Conservation (phyloP, 352 stramenopile genomes). For the Globisporangium emineosum region DNA sequence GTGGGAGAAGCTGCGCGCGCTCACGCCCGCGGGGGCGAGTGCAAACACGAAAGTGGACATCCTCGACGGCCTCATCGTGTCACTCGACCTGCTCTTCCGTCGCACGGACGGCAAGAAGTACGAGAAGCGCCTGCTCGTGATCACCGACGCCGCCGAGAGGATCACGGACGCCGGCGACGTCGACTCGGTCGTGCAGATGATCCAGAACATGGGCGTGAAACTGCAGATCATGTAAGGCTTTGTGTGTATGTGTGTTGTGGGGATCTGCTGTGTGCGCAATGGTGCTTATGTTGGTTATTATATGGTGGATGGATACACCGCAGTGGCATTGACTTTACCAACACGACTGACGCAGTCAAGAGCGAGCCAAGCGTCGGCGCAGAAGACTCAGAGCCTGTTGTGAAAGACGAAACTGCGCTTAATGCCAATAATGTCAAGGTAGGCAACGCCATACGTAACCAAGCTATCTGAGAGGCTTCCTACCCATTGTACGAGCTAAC, state of each 20-base stretch:
- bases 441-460: neutral
- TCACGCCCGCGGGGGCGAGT: conserved; percentile 24
- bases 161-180: conserved; percentile 65
- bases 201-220: conserved; percentile 74
- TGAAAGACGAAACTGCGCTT: conserved; percentile 24
- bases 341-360: conserved; percentile 38
- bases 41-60: conserved; percentile 56
- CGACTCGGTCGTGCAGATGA: conserved; percentile 70
- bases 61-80: conserved; percentile 76
- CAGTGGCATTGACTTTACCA: conserved; percentile 68
- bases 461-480: no score
- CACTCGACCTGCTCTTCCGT: conserved; percentile 74
- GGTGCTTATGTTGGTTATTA: neutral
- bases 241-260: neutral
- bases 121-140: conserved; percentile 68
- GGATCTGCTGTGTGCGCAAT: neutral
- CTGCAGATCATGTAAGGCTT: conserved; percentile 69
- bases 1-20: conserved; percentile 45
- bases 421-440: conserved; percentile 27
- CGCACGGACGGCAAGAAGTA: conserved; percentile 79
- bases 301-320: neutral
- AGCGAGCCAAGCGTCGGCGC: neutral
- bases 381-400: conserved; percentile 3
- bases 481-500: no score
- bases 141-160: conserved; percentile 63